Evolutionary conservation across 495 filamentous ascomycete genomes (phyloP).

Genomic region (Cairneyella variabilis): DNA sequence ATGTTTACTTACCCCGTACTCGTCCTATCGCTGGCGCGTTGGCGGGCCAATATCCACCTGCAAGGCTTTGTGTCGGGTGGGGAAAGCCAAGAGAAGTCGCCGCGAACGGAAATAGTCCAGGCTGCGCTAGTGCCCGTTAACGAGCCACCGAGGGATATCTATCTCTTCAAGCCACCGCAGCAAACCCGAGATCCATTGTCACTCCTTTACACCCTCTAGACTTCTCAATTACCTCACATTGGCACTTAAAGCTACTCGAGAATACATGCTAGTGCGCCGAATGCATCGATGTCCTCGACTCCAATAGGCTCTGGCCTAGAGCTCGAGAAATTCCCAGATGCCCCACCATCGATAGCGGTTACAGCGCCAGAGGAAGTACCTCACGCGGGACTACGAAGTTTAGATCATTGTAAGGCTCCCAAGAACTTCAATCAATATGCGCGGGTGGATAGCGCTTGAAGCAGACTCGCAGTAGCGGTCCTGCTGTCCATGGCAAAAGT

Average conservation of each 20-base stretch:
- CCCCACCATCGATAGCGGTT: conserved; percentile 24
- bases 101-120: too few relatives aligned
- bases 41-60: too few relatives aligned
- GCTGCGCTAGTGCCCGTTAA: too few relatives aligned
- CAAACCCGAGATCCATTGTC: too few relatives aligned
- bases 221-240: background rate
- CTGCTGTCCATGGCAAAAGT: too few relatives aligned
- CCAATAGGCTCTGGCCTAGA: conserved; percentile 24
- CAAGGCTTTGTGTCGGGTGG: too few relatives aligned
- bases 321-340: conserved; percentile 27
- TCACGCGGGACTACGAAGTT: conserved; percentile 69
- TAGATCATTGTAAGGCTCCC: conserved; percentile 66
- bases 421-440: conserved; percentile 4
- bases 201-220: conserved; percentile 16
- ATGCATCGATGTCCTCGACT: conserved; percentile 27
- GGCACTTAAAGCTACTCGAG: background rate
- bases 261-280: conserved; percentile 20
- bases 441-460: background rate
- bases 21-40: too few relatives aligned
- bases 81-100: too few relatives aligned
- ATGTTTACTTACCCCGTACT: too few relatives aligned
- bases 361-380: conserved; percentile 38
- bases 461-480: background rate
- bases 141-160: too few relatives aligned
- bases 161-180: too few relatives aligned